These are phyloP conservation scores for Hevea brasiliensis DNA, from an alignment of 345 rosid species.

Conservation along the genomic window DNA sequence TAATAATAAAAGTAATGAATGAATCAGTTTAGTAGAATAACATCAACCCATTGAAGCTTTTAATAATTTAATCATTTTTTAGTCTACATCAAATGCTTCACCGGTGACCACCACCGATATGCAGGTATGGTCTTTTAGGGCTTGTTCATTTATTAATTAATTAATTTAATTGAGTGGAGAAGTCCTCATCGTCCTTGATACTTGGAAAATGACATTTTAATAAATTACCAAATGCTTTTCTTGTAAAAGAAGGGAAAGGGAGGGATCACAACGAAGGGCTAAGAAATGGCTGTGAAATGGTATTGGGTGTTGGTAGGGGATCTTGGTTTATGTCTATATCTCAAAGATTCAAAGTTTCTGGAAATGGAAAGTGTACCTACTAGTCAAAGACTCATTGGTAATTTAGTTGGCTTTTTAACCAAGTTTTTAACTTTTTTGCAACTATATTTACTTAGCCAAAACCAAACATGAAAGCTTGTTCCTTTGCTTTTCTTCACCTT, in stretches of 20 bases:
- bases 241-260: not conserved
- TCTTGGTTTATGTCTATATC: conserved; percentile 14
- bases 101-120: not conserved
- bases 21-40: too few species aligned
- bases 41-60: too few species aligned
- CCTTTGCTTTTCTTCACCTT: too few species aligned
- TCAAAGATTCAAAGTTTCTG: conserved; percentile 23
- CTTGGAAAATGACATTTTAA: not conserved
- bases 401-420: not conserved
- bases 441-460: not conserved
- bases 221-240: too few species aligned
- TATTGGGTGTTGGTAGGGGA: conserved; percentile 16
- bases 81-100: not conserved
- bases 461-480: conserved; percentile 6
- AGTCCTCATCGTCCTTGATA: not conserved
- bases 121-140: not conserved
- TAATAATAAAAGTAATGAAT: too few species aligned
- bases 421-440: too few species aligned
- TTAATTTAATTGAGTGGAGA: too few species aligned
- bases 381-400: conserved; percentile 14
- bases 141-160: too few species aligned
- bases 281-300: not conserved
- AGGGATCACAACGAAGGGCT: conserved; percentile 17
- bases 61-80: too few species aligned
- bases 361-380: conserved; percentile 9